phyloP scores from a whole-genome alignment of 2,329 filamentous ascomycete species.

The Stagonosporopsis chrysanthemi region DNA sequence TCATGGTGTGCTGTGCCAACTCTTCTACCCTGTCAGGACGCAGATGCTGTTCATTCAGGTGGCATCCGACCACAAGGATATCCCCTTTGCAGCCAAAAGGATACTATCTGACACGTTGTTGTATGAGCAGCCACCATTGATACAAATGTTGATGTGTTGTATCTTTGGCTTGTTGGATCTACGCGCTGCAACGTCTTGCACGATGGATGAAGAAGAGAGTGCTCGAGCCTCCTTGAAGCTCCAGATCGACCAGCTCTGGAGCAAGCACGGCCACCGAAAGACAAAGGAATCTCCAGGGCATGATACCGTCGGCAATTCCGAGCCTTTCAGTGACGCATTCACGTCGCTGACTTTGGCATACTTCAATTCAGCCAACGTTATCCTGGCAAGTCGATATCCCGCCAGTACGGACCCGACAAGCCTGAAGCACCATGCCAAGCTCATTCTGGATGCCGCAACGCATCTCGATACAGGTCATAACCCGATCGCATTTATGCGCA shows the following conservation, averaged over 20 bases:
- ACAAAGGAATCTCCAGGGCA: neutral
- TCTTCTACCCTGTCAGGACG: conserved; percentile 43
- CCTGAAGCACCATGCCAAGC: neutral
- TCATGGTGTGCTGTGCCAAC: conserved; percentile 38
- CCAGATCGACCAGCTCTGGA: conserved; percentile 5
- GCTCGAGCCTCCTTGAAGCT: neutral
- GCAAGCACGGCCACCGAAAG: neutral
- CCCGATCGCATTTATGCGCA: conserved; percentile 43
- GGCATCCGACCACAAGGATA: conserved; percentile 12
- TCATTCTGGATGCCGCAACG: conserved; percentile 32
- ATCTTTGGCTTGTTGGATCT: conserved; percentile 30
- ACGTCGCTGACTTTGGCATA: conserved; percentile 3
- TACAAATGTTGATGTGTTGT: conserved; percentile 37
- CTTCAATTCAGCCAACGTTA: conserved; percentile 3
- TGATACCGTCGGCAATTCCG: no score
- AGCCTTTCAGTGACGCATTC: neutral
- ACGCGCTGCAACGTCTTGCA: conserved; percentile 2
- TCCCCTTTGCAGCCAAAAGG: conserved; percentile 17
- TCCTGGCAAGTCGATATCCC: neutral
- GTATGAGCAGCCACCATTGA: conserved; percentile 33
- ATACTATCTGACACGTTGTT: conserved; percentile 31
- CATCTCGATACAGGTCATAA: conserved; percentile 30
- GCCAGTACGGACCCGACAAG: neutral
- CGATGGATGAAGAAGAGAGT: neutral
- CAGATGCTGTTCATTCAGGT: conserved; percentile 36